Evolutionary conservation across 352 stramenopile genomes (phyloP), one percentile per base, ranked within the genome.

Genomic region (Lagenidium sp.): DNA sequence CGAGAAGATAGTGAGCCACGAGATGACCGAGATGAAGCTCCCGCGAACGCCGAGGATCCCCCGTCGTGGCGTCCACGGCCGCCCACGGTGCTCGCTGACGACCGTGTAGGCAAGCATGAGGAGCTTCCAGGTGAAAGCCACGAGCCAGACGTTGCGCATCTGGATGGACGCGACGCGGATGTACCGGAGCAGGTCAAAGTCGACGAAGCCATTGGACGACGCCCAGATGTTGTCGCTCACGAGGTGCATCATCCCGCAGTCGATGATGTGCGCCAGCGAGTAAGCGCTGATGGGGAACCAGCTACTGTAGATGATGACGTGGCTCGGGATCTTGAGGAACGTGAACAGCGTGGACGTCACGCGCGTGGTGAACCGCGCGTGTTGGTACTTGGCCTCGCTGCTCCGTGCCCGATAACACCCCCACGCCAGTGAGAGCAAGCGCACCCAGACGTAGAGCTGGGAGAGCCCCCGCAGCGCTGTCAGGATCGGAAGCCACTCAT

Each of bases 131-230:
- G 51, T 23, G 12, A 72, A 35, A 30, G 62, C 53, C 16, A 72
- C 13, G 8, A 72, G 34, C 58, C 62, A 72, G 3, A 68, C 41
- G 24, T 68, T 68, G 25, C 62, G 57, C 62, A 72, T 68, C 38
- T 68, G 58, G 26, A 68, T 53, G 13, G 46, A 50, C 1, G 50
- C 55, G 3, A 57, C 35, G 15, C 18, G n/a, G 16, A 60, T 16
- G 55, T 62, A 65, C 11, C 20, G 24, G 24, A 55, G 13, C 2
- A 51, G 38, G 13, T 62, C 11, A 21, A 65, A 65, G 5, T 36
- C 22, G 21, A 53, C 42, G 22, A 55, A 19, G n/a, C 59, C 59
- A 21, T 59, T 38, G 23, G 39, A 13, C 3, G 55, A 44, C 4
- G 38, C 22, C 59, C 60, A 69, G 2, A 46, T 19, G 19, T 42